phyloP scores from a whole-genome alignment of 345 rosid genomes.

The Aurinia saxatilis region DNA sequence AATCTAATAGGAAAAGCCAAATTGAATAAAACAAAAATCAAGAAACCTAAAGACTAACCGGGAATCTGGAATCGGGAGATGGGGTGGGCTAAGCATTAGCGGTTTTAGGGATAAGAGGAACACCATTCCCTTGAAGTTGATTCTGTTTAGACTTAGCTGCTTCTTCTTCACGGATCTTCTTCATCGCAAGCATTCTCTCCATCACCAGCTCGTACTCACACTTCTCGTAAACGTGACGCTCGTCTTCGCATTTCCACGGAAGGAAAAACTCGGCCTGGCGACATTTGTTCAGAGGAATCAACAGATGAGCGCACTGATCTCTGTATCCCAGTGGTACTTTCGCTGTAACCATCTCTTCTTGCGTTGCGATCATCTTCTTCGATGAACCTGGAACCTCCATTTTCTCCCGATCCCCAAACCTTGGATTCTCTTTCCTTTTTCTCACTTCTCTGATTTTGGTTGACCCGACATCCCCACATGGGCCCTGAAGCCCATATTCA shows the following conservation, averaged over 20 bases:
- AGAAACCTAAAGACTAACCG: conserved; percentile 19
- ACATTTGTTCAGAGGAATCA: conserved; percentile 95
- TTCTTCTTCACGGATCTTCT: conserved; percentile 88
- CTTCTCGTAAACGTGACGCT: conserved; percentile 93
- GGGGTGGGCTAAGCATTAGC: conserved; percentile 54
- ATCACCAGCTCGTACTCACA: conserved; percentile 97
- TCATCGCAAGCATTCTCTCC: conserved; percentile 99
- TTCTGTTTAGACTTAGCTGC: conserved; percentile 57
- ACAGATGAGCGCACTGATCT: conserved; percentile 93
- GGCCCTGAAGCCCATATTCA: too few species aligned
- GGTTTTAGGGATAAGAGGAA: conserved; percentile 79
- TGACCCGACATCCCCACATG: too few species aligned
- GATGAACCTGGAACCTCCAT: conserved; percentile 91
- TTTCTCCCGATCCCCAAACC: conserved; percentile 21
- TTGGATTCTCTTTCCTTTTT: background rate
- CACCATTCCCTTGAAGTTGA: conserved; percentile 31
- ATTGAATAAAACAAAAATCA: too few species aligned
- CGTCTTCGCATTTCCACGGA: conserved; percentile 96
- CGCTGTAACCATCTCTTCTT: conserved; percentile 86
- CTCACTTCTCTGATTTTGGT: conserved; percentile 1
- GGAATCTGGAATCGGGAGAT: conserved; percentile 4
- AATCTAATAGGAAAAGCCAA: too few species aligned
- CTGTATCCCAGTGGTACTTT: conserved; percentile 74
- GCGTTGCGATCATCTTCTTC: conserved; percentile 97
- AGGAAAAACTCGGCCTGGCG: conserved; percentile 89